These are phyloP conservation scores for Raphanus sativus DNA, from an alignment of 345 rosid species.

Conservation along the genomic window DNA sequence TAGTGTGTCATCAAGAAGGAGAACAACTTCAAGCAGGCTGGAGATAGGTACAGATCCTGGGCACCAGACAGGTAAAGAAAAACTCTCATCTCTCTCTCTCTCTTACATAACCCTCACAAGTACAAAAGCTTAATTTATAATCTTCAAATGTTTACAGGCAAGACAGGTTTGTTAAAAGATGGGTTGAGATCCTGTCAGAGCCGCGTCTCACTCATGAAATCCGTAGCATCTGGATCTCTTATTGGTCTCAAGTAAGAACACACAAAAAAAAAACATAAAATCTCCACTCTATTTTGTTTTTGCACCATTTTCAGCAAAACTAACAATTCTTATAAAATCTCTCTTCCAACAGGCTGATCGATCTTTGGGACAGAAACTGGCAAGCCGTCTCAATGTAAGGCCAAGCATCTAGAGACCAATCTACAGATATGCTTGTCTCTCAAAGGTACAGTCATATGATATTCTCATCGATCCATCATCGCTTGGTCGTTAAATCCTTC, in stretches of 20 bases:
- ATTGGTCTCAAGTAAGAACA: slow-evolving; percentile 66
- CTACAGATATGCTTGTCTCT: neutral
- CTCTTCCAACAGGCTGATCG: slow-evolving; percentile 48
- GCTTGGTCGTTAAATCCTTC: slow-evolving; percentile 3
- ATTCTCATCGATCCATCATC: slow-evolving; percentile 21
- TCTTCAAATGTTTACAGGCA: slow-evolving; percentile 48
- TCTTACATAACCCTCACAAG: neutral
- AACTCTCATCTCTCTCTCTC: neutral
- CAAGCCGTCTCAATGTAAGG: slow-evolving; percentile 62
- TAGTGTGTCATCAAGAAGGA: slow-evolving; percentile 75
- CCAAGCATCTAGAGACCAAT: slow-evolving; percentile 53
- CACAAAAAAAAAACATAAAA: too few species aligned
- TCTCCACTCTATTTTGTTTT: neutral
- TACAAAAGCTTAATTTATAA: neutral
- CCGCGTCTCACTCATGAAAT: slow-evolving; percentile 82
- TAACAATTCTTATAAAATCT: neutral
- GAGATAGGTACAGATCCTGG: slow-evolving; percentile 82
- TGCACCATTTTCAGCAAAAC: neutral
- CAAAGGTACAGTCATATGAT: neutral
- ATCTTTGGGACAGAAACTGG: slow-evolving; percentile 79
- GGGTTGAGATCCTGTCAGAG: slow-evolving; percentile 69
- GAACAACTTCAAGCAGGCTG: slow-evolving; percentile 89
- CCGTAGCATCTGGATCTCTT: slow-evolving; percentile 76
- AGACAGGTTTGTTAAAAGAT: slow-evolving; percentile 70
- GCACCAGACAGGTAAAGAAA: slow-evolving; percentile 65